phyloP scores from a whole-genome alignment of 176 grass and related monocot genomes.

The Cenchrus americanus region DNA sequence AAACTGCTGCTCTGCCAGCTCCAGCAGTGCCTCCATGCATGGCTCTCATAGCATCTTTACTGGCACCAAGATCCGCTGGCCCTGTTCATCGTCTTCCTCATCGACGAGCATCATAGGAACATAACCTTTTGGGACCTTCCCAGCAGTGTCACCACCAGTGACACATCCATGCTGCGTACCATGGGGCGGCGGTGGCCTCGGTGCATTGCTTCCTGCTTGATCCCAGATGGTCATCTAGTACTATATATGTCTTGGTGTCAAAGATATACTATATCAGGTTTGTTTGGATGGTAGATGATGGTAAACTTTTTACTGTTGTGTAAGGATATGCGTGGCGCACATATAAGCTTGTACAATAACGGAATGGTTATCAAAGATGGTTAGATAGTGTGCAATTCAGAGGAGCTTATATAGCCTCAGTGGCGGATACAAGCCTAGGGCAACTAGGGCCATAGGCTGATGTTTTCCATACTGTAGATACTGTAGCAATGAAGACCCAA shows the following conservation, averaged over 20 bases:
- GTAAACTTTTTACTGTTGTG: neutral
- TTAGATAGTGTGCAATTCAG: neutral
- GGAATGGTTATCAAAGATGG: neutral
- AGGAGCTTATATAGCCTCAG: slow-evolving; percentile 24
- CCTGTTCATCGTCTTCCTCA: neutral
- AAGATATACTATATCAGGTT: neutral
- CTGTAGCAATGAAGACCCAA: too few species aligned
- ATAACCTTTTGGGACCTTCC: slow-evolving; percentile 44
- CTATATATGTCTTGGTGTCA: neutral
- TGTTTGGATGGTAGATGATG: neutral
- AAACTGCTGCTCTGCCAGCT: slow-evolving; percentile 50
- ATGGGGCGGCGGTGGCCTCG: neutral
- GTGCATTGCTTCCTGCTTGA: slow-evolving; percentile 34
- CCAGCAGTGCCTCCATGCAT: slow-evolving; percentile 38
- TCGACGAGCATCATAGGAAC: slow-evolving; percentile 49
- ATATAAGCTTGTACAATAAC: neutral
- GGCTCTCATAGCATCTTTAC: slow-evolving; percentile 48
- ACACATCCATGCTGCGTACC: slow-evolving; percentile 21
- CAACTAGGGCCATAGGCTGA: too few species aligned
- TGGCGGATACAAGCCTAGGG: too few species aligned
- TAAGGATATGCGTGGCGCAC: too few species aligned
- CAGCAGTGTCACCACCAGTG: neutral
- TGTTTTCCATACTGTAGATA: too few species aligned
- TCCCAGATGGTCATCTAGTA: slow-evolving; percentile 1
- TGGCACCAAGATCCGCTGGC: slow-evolving; percentile 49